Evolutionary conservation across 2,329 filamentous ascomycete genomes (phyloP), one percentile per base, ranked within the genome.

Genomic region (Xylaria sp.): DNA sequence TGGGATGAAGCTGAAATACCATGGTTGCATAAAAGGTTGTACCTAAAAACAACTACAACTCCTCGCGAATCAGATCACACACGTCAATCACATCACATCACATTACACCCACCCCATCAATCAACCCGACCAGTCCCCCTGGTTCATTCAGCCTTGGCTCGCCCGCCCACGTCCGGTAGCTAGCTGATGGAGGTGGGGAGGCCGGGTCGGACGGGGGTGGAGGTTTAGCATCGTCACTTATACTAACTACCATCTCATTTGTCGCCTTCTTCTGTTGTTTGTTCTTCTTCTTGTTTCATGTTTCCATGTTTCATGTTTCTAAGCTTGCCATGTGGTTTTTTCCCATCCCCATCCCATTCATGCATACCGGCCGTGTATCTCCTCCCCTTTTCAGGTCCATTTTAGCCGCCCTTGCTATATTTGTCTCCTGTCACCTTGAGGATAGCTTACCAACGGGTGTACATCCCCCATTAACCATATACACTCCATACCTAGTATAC

Each of bases 231-330:
- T 63, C 58, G 48, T 49, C 25, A 43, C 51, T 20, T 61, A 52
- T 39, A 41, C 49, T 15, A 25, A 25, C 20, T 23, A 6, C 2
- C 28, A n/a, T 18, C 20, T 3, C 33, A 31, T 39, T 23, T 28
- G 28, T 20, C 15, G 18, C 28, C 46, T 20, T 20, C 8, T 48
- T 5, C 20, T 20, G n/a, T 23, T 20, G 15, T 3, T 31, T n/a
- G 56, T 15, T n/a, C 31, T 41, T 55, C 49, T 36, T 41, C 43
- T 39, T 25, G 58, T 71, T 71, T 71, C 66, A 68, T 64, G 54
- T 68, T 76, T 74, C 74, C 70, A 72, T 72, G 68, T 73, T 74
- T 75, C 71, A 71, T 65, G 60, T 67, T 64, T 65, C 63, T 55
- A 52, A 20, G 48, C 67, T 43, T 66, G 71, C 74, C 74, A 66